Percentiles rank a stretch among this genome's conserved stretches.
phyloP scores from a whole-genome alignment of 2,329 filamentous ascomycete species.

The Seiridium unicorne region DNA sequence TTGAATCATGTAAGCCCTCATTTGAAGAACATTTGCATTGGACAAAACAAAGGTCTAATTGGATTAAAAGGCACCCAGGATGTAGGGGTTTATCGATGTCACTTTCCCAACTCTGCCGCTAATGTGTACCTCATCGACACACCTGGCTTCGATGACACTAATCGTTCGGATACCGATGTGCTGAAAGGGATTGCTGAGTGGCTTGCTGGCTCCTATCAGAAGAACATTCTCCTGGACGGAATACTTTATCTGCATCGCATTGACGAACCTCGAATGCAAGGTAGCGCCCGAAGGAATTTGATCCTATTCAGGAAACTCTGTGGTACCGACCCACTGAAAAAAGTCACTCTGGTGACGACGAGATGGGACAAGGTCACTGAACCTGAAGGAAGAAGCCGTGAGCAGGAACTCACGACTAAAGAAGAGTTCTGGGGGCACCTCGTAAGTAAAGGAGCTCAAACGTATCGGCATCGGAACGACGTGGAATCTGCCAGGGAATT shows the following conservation, averaged over 20 bases:
- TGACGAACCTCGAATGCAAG: constrained; percentile 36
- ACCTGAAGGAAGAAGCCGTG: neutral
- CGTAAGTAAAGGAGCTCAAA: neutral
- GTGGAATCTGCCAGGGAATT: no score
- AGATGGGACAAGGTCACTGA: constrained; percentile 37
- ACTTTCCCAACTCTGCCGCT: neutral
- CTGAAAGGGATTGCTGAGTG: constrained; percentile 39
- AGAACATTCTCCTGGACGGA: constrained; percentile 33
- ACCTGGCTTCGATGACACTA: constrained; percentile 46
- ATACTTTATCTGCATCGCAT: constrained; percentile 47
- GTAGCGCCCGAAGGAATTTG: constrained; percentile 37
- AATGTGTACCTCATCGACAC: constrained; percentile 33
- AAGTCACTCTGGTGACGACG: constrained; percentile 40
- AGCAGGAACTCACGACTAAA: neutral
- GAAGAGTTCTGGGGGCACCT: neutral
- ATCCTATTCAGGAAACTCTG: constrained; percentile 42
- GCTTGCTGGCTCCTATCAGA: constrained; percentile 28
- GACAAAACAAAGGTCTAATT: no score
- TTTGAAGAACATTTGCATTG: neutral
- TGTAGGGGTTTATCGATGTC: no score
- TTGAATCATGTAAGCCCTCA: neutral
- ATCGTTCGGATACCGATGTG: constrained; percentile 40
- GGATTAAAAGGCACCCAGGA: no score
- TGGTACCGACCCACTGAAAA: constrained; percentile 35
- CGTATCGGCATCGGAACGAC: no score